phyloP scores from a whole-genome alignment of 768 basidiomycete species.

The Cubamyces lactineus region DNA sequence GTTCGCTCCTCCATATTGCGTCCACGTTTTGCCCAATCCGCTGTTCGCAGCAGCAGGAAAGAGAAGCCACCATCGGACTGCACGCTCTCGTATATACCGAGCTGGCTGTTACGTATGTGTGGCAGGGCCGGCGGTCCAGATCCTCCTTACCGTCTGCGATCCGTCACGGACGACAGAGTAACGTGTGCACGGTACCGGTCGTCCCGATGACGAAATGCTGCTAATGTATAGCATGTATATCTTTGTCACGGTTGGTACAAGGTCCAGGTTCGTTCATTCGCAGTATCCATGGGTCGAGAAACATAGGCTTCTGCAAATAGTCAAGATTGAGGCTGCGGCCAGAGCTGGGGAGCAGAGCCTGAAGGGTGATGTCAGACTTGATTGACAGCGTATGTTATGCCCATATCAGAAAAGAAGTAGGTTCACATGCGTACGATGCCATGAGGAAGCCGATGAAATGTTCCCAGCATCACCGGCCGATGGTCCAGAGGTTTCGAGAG shows the following conservation, averaged over 20 bases:
- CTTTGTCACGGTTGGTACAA: not conserved
- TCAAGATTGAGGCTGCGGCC: too few relatives aligned
- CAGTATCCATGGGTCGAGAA: too few relatives aligned
- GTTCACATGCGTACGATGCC: not conserved
- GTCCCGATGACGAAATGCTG: not conserved
- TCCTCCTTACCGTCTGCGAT: not conserved
- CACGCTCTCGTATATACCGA: too few relatives aligned
- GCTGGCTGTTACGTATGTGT: too few relatives aligned
- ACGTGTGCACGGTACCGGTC: not conserved
- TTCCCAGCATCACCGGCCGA: too few relatives aligned
- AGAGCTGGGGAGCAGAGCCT: not conserved
- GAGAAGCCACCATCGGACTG: not conserved
- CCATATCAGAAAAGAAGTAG: conserved; percentile 1
- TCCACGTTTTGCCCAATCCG: not conserved
- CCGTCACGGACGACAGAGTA: not conserved
- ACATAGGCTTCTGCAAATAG: too few relatives aligned
- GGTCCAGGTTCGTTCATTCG: too few relatives aligned
- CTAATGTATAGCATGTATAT: not conserved
- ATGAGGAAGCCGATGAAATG: not conserved
- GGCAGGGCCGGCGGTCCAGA: not conserved
- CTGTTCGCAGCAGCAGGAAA: not conserved
- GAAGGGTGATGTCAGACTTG: not conserved
- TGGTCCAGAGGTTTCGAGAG: too few relatives aligned
- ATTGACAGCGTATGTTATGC: not conserved
- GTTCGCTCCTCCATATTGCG: too few relatives aligned